phyloP scores from a whole-genome alignment of 2,329 filamentous ascomycete genomes.

The Monilinia aucupariae region DNA sequence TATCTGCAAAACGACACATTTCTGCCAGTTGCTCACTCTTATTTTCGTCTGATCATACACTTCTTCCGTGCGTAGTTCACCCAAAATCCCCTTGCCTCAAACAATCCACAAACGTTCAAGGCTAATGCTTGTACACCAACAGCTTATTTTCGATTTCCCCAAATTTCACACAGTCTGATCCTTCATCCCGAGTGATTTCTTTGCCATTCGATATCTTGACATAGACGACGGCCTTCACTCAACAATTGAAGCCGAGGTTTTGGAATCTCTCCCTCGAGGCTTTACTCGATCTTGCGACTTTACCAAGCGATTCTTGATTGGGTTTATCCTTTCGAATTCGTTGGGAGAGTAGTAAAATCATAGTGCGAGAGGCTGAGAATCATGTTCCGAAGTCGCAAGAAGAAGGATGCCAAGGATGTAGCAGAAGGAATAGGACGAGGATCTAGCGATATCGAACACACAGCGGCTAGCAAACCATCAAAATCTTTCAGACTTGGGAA shows the following conservation, averaged over 20 bases:
- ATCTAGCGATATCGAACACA: conserved; percentile 49
- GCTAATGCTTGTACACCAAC: conserved; percentile 15
- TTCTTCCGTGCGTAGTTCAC: conserved; percentile 15
- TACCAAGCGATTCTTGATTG: background rate
- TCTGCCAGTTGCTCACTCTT: background rate
- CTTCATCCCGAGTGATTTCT: background rate
- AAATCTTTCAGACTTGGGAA: conserved; percentile 54
- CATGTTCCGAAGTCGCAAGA: conserved; percentile 75
- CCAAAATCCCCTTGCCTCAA: conserved; percentile 4
- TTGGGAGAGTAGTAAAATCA: background rate
- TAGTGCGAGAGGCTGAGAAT: conserved; percentile 21
- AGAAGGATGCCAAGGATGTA: conserved; percentile 64
- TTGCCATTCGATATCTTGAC: background rate
- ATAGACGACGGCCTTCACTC: background rate
- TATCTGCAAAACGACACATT: conserved; percentile 9
- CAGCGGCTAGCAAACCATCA: conserved; percentile 40
- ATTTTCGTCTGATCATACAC: conserved; percentile 11
- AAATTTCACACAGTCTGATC: conserved; percentile 1
- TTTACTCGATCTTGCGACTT: background rate
- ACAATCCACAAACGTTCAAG: conserved; percentile 6
- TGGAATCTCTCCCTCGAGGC: background rate
- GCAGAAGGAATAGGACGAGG: conserved; percentile 39
- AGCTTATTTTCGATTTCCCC: conserved; percentile 7
- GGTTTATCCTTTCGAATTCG: background rate
- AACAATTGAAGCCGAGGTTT: background rate